A percentile compares a stretch with the other conserved stretches of the same genome.
Conservation (phyloP, 352 stramenopile genomes). For the Elongisporangium anandrum region DNA sequence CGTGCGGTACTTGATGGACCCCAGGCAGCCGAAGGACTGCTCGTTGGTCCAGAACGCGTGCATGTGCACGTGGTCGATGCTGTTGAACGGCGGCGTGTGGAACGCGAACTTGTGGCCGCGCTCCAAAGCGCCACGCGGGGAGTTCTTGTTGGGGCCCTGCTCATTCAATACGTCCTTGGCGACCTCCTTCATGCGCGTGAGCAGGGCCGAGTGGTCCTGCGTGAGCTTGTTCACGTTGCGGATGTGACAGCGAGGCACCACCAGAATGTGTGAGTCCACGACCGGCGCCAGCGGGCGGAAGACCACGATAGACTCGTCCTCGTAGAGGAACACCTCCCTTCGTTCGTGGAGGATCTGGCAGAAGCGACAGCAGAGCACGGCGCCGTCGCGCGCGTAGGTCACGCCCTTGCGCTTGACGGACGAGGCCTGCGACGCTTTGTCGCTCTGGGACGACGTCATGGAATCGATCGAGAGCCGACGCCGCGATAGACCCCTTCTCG, state of each 20-base stretch:
- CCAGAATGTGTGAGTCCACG: slow-evolving; percentile 69
- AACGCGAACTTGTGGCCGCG: slow-evolving; percentile 59
- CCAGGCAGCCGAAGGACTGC: slow-evolving; percentile 53
- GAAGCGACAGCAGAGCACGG: slow-evolving; percentile 74
- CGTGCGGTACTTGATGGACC: slow-evolving; percentile 81
- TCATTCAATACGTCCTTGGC: slow-evolving; percentile 47
- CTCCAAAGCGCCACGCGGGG: slow-evolving; percentile 13
- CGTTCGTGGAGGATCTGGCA: slow-evolving; percentile 72
- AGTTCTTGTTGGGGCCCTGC: slow-evolving; percentile 7
- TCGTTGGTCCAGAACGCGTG: slow-evolving; percentile 70
- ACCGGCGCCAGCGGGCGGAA: slow-evolving; percentile 72
- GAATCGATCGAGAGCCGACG: slow-evolving; percentile 11
- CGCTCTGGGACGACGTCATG: slow-evolving; percentile 17
- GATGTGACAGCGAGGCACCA: slow-evolving; percentile 80
- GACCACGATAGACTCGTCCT: slow-evolving; percentile 72
- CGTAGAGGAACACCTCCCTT: slow-evolving; percentile 71
- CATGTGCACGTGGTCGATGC: slow-evolving; percentile 89
- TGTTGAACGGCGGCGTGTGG: slow-evolving; percentile 85
- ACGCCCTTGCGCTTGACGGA: slow-evolving; percentile 73
- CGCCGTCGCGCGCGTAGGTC: slow-evolving; percentile 54
- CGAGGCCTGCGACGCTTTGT: slow-evolving; percentile 23
- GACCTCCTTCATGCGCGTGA: slow-evolving; percentile 67
- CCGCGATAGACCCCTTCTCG: slow-evolving; percentile 10
- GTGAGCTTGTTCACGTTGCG: slow-evolving; percentile 84
- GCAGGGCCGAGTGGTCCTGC: slow-evolving; percentile 42